phyloP scores from a whole-genome alignment of 345 rosid species.

The Cardamine chenopodiifolia region DNA sequence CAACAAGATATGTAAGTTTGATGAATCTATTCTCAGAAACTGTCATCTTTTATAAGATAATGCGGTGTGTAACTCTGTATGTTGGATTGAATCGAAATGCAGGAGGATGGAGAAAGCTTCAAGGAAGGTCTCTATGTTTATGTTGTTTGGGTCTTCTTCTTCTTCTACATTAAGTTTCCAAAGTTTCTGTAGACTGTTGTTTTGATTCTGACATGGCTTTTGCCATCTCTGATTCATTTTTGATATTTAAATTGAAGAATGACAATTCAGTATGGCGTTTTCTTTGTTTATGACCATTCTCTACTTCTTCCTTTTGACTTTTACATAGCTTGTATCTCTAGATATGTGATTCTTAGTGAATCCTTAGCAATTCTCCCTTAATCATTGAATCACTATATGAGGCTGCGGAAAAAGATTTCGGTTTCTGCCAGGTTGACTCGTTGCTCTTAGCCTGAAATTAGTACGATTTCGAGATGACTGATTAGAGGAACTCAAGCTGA shows the following conservation, averaged over 20 bases:
- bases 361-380: not conserved
- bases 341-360: not conserved
- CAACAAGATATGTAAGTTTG: slow-evolving; percentile 71
- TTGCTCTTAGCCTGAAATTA: not conserved
- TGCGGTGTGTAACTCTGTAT: slow-evolving; percentile 2
- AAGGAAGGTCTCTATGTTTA: not conserved
- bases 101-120: slow-evolving; percentile 29
- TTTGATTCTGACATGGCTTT: slow-evolving; percentile 21
- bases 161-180: not conserved
- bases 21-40: not conserved
- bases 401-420: not conserved
- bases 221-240: slow-evolving; percentile 3
- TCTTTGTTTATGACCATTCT: not conserved
- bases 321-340: not conserved
- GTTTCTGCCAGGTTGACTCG: not conserved
- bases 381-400: not conserved
- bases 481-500: not conserved
- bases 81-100: slow-evolving; percentile 14
- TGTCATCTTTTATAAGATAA: not conserved
- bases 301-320: not conserved
- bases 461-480: not conserved
- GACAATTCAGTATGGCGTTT: not conserved
- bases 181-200: slow-evolving; percentile 15
- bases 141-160: not conserved
- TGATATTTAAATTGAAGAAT: slow-evolving; percentile 25